phyloP scores from a whole-genome alignment of 2,329 filamentous ascomycete species.

The Pseudocercospora fuligena region DNA sequence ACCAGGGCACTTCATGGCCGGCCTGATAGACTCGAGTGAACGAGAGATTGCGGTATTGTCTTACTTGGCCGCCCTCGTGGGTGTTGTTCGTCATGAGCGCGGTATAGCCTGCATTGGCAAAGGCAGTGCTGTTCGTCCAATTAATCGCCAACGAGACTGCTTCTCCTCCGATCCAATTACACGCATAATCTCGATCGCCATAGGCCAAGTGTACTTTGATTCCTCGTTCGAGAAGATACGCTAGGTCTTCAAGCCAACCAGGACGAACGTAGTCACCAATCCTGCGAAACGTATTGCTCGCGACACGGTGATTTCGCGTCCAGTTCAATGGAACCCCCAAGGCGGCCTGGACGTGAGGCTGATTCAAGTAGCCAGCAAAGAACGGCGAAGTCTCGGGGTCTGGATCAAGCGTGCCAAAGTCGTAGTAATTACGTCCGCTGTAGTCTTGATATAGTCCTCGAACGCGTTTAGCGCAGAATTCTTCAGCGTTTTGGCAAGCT shows the following conservation, averaged over 20 bases:
- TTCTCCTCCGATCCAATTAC: conserved; percentile 37
- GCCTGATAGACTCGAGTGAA: conserved; percentile 42
- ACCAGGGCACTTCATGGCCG: conserved; percentile 41
- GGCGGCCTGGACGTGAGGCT: conserved; percentile 48
- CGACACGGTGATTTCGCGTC: conserved; percentile 33
- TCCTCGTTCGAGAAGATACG: conserved; percentile 30
- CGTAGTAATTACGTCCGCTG: conserved; percentile 59
- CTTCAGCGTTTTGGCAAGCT: conserved; percentile 52
- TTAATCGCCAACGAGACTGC: conserved; percentile 32
- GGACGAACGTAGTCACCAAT: conserved; percentile 29
- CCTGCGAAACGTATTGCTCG: conserved; percentile 12
- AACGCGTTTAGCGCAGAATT: conserved; percentile 53
- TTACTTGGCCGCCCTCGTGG: conserved; percentile 38
- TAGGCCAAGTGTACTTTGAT: conserved; percentile 34
- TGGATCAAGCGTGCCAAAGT: conserved; percentile 46
- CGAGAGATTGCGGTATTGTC: conserved; percentile 40
- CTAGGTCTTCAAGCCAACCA: conserved; percentile 31
- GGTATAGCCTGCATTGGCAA: conserved; percentile 36
- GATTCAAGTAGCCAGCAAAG: conserved; percentile 51
- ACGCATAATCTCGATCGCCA: conserved; percentile 35
- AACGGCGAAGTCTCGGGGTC: conserved; percentile 18
- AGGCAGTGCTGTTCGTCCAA: conserved; percentile 29
- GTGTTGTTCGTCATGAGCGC: conserved; percentile 33
- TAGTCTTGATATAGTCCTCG: conserved; percentile 50
- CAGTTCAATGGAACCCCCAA: conserved; percentile 56